These are phyloP conservation scores for Austroboletus niveus DNA, from an alignment of 1,284 basidiomycete species.

Conservation along the genomic window DNA sequence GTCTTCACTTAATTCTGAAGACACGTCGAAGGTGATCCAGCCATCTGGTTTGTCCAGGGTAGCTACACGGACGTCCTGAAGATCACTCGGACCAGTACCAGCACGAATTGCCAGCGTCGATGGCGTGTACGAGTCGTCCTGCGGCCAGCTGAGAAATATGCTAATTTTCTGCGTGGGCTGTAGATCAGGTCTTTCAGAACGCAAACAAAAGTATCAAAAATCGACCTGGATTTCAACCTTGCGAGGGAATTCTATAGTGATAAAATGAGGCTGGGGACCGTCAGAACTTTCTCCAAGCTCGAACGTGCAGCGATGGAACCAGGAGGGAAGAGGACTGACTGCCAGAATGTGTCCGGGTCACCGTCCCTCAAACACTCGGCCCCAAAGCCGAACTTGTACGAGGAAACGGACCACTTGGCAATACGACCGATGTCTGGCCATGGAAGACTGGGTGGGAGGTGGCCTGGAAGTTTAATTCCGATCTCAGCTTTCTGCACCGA, in stretches of 20 bases:
- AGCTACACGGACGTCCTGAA: conserved; percentile 88
- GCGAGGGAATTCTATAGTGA: conserved; percentile 91
- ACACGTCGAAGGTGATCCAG: conserved; percentile 91
- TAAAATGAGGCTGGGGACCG: conserved; percentile 95
- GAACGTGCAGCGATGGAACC: neutral
- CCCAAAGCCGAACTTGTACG: conserved; percentile 95
- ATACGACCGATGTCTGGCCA: conserved; percentile 82
- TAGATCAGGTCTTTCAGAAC: conserved; percentile 1
- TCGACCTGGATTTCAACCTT: conserved; percentile 85
- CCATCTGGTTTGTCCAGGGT: conserved; percentile 90
- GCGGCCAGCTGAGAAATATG: conserved; percentile 81
- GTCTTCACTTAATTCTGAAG: conserved; percentile 75
- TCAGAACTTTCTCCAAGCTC: conserved; percentile 69
- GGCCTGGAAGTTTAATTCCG: conserved; percentile 23
- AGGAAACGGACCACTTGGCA: conserved; percentile 96
- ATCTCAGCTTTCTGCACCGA: neutral
- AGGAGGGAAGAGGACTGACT: conserved; percentile 59
- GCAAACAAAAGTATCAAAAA: neutral
- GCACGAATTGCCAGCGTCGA: conserved; percentile 87
- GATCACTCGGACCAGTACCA: conserved; percentile 88
- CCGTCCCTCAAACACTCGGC: conserved; percentile 88
- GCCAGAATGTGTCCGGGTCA: conserved; percentile 95
- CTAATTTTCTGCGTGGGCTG: conserved; percentile 73
- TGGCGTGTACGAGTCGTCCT: conserved; percentile 98
- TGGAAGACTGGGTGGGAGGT: conserved; percentile 49